Base-by-base conservation (phyloP, 2,329 filamentous ascomycete species). In the Sarocladium brachiariae region DNA sequence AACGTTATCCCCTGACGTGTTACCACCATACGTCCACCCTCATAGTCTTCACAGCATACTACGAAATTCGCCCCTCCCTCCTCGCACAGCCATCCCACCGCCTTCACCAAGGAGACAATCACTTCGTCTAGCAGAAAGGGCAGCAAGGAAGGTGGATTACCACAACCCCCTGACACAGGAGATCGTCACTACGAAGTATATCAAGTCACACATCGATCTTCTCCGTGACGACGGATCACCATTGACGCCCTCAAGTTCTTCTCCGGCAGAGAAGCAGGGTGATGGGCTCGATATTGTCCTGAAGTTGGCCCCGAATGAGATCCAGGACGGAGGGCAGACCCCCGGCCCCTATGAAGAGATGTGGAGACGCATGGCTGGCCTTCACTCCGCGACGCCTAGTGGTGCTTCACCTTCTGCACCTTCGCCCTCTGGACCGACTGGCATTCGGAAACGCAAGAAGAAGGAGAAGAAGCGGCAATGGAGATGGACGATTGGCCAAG, bases 401-500 rank as follows among this genome's bases (percentile, higher is more conserved):
- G 24, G 39, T 30, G n/a, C 58, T 7, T 63, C 72, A 0, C 68
- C 69, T 18, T 72, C 70, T 2, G 69, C 71, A 1, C 54, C 68
- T 1, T 70, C 66, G 2, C 71, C 74, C 0, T 65, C 67, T 1
- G 72, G 66, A 1, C 57, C 65, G 4, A 68, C 66, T 1, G 73
- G 73, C 2, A 67, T 77, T 45, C 71, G 73, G n/a, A 82, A 80
- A 61, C 69, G 74, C 9, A 80, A 73, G 61, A 65, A 38, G 54
- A 71, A 70, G 59, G 81, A 84, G 56, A 83, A 81, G 72, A 82
- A 78, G 64, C 70, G 80, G 11, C 75, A 75, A 38, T 84, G 81
- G 81, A 77, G 81, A 31, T 84, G 81, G 81, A 84, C 81, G 1
- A 83, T 85, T 39, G 78, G 75, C 2, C 72, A 74, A 52, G 76